phyloP scores from a whole-genome alignment of 1,284 basidiomycete species.

The Apiotrichum gracile region DNA sequence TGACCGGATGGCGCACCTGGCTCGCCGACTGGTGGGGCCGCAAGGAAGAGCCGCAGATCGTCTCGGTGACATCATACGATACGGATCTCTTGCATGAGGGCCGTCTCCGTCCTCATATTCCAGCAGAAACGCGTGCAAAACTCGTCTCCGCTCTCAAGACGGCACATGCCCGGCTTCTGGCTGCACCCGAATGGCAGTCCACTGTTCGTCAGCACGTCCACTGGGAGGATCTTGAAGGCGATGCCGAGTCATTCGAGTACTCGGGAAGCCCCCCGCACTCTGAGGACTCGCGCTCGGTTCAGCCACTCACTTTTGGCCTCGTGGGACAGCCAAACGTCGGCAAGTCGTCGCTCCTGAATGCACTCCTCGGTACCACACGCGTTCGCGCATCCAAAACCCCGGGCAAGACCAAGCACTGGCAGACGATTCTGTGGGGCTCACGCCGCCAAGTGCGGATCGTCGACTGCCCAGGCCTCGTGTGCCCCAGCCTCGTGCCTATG shows the following conservation, averaged over 20 bases:
- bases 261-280: too few relatives aligned
- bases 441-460: constrained; percentile 71
- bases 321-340: constrained; percentile 94
- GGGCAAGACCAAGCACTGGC: constrained; percentile 93
- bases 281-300: constrained; percentile 23
- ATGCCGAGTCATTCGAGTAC: constrained; percentile 24
- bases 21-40: constrained; percentile 54
- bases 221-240: constrained; percentile 55
- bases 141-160: constrained; percentile 63
- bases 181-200: constrained; percentile 54
- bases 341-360: constrained; percentile 84
- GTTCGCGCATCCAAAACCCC: constrained; percentile 83
- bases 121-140: constrained; percentile 49
- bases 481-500: constrained; percentile 71
- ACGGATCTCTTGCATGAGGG: constrained; percentile 48
- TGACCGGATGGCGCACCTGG: constrained; percentile 63
- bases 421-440: constrained; percentile 71
- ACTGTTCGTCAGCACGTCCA: constrained; percentile 59
- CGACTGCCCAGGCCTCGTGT: constrained; percentile 78
- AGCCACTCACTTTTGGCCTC: constrained; percentile 71
- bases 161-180: constrained; percentile 62
- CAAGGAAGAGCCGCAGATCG: constrained; percentile 42
- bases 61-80: constrained; percentile 67
- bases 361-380: constrained; percentile 71
- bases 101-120: constrained; percentile 57